Evolutionary conservation across 108 stramenopile species (phyloP), one percentile per base, ranked within the genome.

Genomic region (Cafeteria roenbergensis): DNA sequence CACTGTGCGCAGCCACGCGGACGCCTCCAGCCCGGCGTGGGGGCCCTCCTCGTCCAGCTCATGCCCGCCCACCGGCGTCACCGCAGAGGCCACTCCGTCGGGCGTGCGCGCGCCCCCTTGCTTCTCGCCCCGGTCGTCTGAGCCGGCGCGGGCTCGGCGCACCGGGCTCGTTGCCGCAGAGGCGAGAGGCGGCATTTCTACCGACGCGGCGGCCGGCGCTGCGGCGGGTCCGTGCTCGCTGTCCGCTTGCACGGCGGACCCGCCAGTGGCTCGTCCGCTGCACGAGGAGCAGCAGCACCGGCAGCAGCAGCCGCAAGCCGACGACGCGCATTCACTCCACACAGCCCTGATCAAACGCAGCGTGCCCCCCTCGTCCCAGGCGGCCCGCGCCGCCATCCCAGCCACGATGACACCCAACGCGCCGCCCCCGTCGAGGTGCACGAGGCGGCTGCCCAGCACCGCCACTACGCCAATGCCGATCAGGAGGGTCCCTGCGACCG

Each of bases 381-480:
- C 52, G 24, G 9, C 21, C 52, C 2, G 24, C 24, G 24, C 21
- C 20, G n/a, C 52, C 52, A 53, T 2, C 21, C 69, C 76, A 62
- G 73, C 65, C 28, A 68, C 34, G 24, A 73, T 12, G 25, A 51
- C 62, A 31, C 55, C 62, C 62, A 74, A 55, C 34, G 77, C 77
- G 29, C 77, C 77, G 25, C 69, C 63, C 21, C 70, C 73, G 24
- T 64, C 31, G 35, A 73, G 68, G 28, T 57, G 54, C 27, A 71
- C 25, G 12, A 1, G 25, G 27, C 65, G 65, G 52, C 35, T 68
- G 1, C 73, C 70, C 52, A 70, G 65, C 58, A 69, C 66, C 26
- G 58, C 54, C 20, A 67, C 1, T 26, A 72, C 38, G 1, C 65
- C 65, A 21, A 73, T 36, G 17, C 66, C 35, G 17, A 72, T 9